Evolutionary conservation across 1,284 basidiomycete species (phyloP).

Genomic region (Trametes polyzona): DNA sequence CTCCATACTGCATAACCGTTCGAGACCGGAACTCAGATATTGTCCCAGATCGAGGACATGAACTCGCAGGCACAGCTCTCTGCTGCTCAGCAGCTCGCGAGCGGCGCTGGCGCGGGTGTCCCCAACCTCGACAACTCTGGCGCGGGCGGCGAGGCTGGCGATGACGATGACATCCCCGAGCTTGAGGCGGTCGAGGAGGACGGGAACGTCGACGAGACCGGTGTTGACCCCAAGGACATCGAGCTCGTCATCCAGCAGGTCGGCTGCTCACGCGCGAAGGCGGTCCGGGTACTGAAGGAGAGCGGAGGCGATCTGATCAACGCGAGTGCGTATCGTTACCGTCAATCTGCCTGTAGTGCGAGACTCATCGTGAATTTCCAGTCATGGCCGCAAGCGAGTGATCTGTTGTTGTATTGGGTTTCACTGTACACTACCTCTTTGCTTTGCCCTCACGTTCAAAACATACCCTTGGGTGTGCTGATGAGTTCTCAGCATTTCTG

Average conservation of each 20-base stretch:
- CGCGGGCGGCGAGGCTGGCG: slow-evolving; percentile 58
- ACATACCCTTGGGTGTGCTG: slow-evolving; percentile 14
- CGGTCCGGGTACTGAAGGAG: slow-evolving; percentile 86
- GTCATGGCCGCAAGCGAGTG: slow-evolving; percentile 79
- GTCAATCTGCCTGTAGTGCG: background rate
- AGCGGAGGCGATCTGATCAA: slow-evolving; percentile 93
- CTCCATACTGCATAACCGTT: background rate
- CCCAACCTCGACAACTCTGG: slow-evolving; percentile 59
- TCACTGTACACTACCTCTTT: slow-evolving; percentile 27
- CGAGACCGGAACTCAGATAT: slow-evolving; percentile 54
- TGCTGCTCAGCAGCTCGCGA: slow-evolving; percentile 84
- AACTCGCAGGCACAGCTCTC: slow-evolving; percentile 83
- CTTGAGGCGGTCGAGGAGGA: slow-evolving; percentile 82
- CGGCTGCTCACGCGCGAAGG: slow-evolving; percentile 84
- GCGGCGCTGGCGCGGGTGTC: slow-evolving; percentile 51
- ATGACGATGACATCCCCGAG: slow-evolving; percentile 82
- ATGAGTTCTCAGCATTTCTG: background rate
- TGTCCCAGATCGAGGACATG: slow-evolving; percentile 90
- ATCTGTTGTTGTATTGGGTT: slow-evolving; percentile 21
- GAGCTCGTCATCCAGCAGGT: slow-evolving; percentile 93
- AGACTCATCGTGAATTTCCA: slow-evolving; percentile 29
- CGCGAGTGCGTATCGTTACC: slow-evolving; percentile 77
- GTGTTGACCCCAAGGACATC: slow-evolving; percentile 92
- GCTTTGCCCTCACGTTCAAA: slow-evolving; percentile 24
- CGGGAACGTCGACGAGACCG: slow-evolving; percentile 77